These are phyloP conservation scores for Suillus cothurnatus DNA, from an alignment of 768 basidiomycete species.

Conservation along the genomic window DNA sequence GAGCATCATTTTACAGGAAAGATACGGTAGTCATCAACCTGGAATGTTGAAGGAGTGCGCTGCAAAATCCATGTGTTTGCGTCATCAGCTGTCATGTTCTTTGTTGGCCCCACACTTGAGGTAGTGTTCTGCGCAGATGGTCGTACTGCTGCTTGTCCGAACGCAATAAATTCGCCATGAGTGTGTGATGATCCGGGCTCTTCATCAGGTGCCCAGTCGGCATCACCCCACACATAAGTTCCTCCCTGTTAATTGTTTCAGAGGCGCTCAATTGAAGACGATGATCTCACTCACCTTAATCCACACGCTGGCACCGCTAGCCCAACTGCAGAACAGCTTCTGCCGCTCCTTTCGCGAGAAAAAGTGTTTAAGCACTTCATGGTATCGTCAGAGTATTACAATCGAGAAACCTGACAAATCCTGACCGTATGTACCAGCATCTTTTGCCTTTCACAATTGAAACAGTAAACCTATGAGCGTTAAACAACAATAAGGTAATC, in stretches of 20 bases:
- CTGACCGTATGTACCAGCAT: conserved; percentile 77
- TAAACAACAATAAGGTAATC: not conserved
- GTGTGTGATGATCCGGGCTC: conserved; percentile 50
- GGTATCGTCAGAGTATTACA: not conserved
- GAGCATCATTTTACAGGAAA: not conserved
- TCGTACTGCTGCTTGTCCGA: conserved; percentile 45
- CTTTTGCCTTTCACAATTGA: conserved; percentile 69
- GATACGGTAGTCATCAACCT: conserved; percentile 43
- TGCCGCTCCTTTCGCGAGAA: conserved; percentile 91
- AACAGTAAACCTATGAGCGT: not conserved
- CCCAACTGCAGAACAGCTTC: conserved; percentile 92
- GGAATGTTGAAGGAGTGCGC: conserved; percentile 82
- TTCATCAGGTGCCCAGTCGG: conserved; percentile 81
- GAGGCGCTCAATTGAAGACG: too few relatives aligned
- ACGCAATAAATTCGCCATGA: conserved; percentile 84
- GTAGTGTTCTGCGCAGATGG: conserved; percentile 9
- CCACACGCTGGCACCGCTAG: conserved; percentile 93
- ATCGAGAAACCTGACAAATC: not conserved
- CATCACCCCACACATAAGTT: conserved; percentile 80
- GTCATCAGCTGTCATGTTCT: conserved; percentile 79
- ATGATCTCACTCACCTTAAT: conserved; percentile 62
- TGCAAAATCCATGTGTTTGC: conserved; percentile 79
- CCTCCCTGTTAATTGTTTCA: conserved; percentile 58
- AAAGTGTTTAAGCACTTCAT: conserved; percentile 77
- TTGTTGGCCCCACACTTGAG: conserved; percentile 20